phyloP scores from a whole-genome alignment of 108 stramenopile genomes.

The Parmales sp. region DNA sequence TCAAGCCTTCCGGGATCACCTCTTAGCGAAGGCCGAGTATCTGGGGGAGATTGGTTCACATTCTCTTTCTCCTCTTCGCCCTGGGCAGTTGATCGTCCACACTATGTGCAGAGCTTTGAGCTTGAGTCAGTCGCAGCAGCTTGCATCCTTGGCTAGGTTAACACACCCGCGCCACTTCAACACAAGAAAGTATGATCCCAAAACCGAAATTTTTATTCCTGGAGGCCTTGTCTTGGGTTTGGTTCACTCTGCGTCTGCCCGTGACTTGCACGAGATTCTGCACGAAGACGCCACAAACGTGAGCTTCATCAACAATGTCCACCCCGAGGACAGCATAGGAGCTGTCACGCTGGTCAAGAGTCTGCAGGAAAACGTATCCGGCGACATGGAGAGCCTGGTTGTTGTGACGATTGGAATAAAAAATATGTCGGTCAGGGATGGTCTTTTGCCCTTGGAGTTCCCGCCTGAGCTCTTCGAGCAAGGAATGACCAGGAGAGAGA shows the following conservation, averaged over 20 bases:
- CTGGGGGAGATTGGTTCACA: constrained; percentile 52
- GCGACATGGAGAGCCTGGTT: constrained; percentile 50
- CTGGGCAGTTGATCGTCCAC: constrained; percentile 63
- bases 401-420: constrained; percentile 74
- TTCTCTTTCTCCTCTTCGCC: constrained; percentile 40
- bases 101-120: constrained; percentile 47
- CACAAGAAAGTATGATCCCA: constrained; percentile 45
- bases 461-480: constrained; percentile 55
- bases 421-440: constrained; percentile 43
- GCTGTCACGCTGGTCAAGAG: constrained; percentile 43
- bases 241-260: constrained; percentile 41
- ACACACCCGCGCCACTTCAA: constrained; percentile 75
- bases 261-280: constrained; percentile 73
- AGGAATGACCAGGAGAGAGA: constrained; percentile 42
- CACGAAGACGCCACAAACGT: constrained; percentile 67
- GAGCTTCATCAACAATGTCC: constrained; percentile 58
- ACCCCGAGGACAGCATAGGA: constrained; percentile 60
- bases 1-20: constrained; percentile 58
- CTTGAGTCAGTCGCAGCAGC: constrained; percentile 59
- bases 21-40: constrained; percentile 52
- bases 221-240: constrained; percentile 70
- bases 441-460: constrained; percentile 38
- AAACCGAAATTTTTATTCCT: constrained; percentile 56
- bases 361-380: constrained; percentile 49
- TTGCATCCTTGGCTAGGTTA: constrained; percentile 60